phyloP scores from a whole-genome alignment of 106 monocot species.

The Dioscorea alata region DNA sequence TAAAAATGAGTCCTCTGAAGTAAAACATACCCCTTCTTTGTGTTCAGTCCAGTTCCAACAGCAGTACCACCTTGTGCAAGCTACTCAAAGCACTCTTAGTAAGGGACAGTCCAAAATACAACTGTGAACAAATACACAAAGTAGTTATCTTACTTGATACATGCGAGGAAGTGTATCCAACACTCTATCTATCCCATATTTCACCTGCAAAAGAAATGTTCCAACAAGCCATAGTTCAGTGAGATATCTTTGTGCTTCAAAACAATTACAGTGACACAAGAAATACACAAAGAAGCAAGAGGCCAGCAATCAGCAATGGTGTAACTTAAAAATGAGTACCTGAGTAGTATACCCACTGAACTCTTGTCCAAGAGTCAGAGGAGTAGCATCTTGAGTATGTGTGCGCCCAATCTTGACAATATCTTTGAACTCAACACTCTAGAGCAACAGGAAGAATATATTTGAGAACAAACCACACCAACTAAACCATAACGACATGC shows the following conservation, averaged over 20 bases:
- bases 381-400: slow-evolving; percentile 97
- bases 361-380: slow-evolving; percentile 96
- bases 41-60: slow-evolving; percentile 94
- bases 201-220: slow-evolving; percentile 41
- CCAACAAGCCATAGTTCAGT: background rate
- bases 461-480: too few relatives aligned
- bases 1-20: background rate
- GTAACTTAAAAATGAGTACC: slow-evolving; percentile 26
- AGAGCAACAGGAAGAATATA: too few relatives aligned
- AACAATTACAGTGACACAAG: background rate
- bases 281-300: too few relatives aligned
- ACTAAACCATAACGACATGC: too few relatives aligned
- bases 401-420: slow-evolving; percentile 97
- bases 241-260: background rate
- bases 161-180: slow-evolving; percentile 69
- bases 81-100: slow-evolving; percentile 32
- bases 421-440: slow-evolving; percentile 74
- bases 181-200: slow-evolving; percentile 81
- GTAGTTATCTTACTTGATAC: slow-evolving; percentile 65
- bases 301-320: background rate
- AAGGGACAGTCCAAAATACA: background rate
- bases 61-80: slow-evolving; percentile 99
- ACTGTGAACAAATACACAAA: background rate
- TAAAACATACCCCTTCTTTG: slow-evolving; percentile 77
- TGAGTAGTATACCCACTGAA: slow-evolving; percentile 97